These are phyloP conservation scores for Panus rudis DNA, from an alignment of 768 basidiomycete species.

Conservation along the genomic window DNA sequence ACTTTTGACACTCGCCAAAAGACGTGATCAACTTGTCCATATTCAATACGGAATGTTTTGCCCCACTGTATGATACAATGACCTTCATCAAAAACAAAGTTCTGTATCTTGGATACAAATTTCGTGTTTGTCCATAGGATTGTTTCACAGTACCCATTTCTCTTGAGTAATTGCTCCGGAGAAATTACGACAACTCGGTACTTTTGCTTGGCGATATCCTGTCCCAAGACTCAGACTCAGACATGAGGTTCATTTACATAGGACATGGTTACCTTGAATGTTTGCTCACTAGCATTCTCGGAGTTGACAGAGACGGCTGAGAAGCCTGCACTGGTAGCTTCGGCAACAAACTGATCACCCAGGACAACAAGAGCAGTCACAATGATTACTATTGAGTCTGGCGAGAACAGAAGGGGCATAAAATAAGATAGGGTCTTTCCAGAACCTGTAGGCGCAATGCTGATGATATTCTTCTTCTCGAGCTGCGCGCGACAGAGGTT, in stretches of 20 bases:
- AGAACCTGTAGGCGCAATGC: too few species aligned
- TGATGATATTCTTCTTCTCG: too few species aligned
- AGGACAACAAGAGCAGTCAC: conserved; percentile 27
- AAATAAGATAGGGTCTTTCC: too few species aligned
- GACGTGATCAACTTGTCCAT: not conserved
- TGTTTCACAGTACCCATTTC: conserved; percentile 14
- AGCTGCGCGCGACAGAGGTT: too few species aligned
- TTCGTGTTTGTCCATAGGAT: conserved; percentile 16
- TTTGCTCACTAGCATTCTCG: conserved; percentile 6
- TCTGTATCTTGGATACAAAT: conserved; percentile 20
- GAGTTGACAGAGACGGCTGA: conserved; percentile 13
- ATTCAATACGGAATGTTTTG: not conserved
- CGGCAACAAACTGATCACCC: conserved; percentile 20
- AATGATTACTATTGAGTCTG: conserved; percentile 19
- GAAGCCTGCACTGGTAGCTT: conserved; percentile 13
- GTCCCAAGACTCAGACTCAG: not conserved
- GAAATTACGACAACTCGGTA: conserved; percentile 23
- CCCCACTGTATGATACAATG: conserved; percentile 30
- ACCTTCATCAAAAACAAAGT: conserved; percentile 31
- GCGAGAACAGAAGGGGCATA: too few species aligned
- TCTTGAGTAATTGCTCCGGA: conserved; percentile 21
- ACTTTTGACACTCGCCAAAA: not conserved
- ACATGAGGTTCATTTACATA: not conserved
- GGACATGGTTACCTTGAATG: conserved; percentile 12
- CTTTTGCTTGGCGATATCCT: conserved; percentile 21